Conservation (phyloP, 352 stramenopile species). For the Pythium aphanidermatum region DNA sequence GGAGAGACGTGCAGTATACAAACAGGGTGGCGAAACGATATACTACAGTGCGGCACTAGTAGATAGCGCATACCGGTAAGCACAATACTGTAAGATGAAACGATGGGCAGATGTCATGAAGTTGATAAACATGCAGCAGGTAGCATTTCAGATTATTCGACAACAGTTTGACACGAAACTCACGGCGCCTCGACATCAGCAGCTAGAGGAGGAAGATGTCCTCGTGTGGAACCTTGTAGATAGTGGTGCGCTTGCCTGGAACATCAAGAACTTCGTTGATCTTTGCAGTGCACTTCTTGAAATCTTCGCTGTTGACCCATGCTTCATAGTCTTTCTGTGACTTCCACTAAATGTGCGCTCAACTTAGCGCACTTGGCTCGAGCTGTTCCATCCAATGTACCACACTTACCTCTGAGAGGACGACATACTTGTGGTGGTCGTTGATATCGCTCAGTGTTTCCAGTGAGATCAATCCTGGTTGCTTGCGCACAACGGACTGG, state of each 20-base stretch:
- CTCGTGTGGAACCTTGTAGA: conserved; percentile 73
- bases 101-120: too few relatives aligned
- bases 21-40: too few relatives aligned
- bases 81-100: too few relatives aligned
- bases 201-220: conserved; percentile 81
- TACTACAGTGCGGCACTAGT: too few relatives aligned
- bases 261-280: conserved; percentile 85
- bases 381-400: neutral
- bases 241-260: conserved; percentile 79
- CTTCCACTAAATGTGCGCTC: conserved; percentile 73
- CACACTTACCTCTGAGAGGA: conserved; percentile 63
- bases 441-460: conserved; percentile 79
- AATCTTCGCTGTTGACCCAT: conserved; percentile 72
- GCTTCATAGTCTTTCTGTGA: conserved; percentile 76
- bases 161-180: conserved; percentile 17
- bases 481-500: conserved; percentile 61
- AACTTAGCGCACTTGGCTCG: neutral
- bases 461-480: conserved; percentile 72
- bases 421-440: conserved; percentile 85
- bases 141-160: conserved; percentile 13
- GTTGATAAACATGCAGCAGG: too few relatives aligned
- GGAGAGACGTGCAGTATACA: neutral
- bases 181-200: neutral
- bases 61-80: too few relatives aligned
- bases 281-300: conserved; percentile 76